Evolutionary conservation across 495 filamentous ascomycete genomes (phyloP), one percentile per base, ranked within the genome.

Genomic region (Annulohypoxylon nitens): DNA sequence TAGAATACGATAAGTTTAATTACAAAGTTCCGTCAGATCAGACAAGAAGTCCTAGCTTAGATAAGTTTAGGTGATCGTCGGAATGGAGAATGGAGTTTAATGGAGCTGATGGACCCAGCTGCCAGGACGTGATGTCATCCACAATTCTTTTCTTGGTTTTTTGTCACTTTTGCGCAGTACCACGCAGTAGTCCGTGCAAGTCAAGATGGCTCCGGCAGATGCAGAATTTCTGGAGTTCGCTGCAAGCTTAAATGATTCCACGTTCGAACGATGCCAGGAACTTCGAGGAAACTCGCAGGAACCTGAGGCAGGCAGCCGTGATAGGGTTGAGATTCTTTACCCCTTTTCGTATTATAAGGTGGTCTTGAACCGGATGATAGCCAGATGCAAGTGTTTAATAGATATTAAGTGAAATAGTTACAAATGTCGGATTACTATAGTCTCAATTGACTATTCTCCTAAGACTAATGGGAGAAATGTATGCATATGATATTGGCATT

Each of bases 51-150:
- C 64, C 45, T 69, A 69, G 64, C 61, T 73, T 37, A 64, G 65
- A 69, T 58, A 48, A 55, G 62, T 39, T 54, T 74, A 70, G 51
- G 66, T 16, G 51, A 70, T 67, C 57, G 62, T 37, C 61, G 66
- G 61, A 63, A 67, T 64, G 37, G 33, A 61, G 71, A 70, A 66
- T 74, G 71, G 41, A 70, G 66, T 58, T 33, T 43, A 43, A 43
- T 43, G 39, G 39, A 43, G 39, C 39, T 66, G 58, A 67, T 53
- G 58, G 72, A 67, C 67, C 71, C 66, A 23, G 55, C 67, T 63
- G 30, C 34, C 20, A 69, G 63, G 62, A 36, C 23, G 67, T 75
- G 72, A 71, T 70, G 62, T 74, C 67, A 75, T 67, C 50, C 33
- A 51, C 43, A 34, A 20, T 23, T 37, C 26, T 67, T 16, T 60